These are phyloP conservation scores for Verruconis gallopava DNA, from an alignment of 2,329 filamentous ascomycete genomes.

Conservation along the genomic window DNA sequence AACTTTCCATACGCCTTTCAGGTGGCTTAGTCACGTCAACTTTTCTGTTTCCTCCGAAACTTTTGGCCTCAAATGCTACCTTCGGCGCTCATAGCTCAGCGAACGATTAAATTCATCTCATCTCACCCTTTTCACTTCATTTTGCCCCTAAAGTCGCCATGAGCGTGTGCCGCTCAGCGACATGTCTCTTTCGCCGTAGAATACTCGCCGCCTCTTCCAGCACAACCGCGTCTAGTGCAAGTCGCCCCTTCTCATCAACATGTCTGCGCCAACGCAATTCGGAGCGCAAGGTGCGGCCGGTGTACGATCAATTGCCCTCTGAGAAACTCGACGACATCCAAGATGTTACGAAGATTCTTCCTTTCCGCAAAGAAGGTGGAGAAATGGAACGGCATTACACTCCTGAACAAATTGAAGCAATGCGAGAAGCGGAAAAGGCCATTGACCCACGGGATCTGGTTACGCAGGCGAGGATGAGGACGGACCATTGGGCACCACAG, in stretches of 20 bases:
- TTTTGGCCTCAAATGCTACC: too few species aligned
- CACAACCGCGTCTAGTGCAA: not conserved
- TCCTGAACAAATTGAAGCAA: slow-evolving; percentile 64
- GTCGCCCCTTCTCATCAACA: slow-evolving; percentile 4
- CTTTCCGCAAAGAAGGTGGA: not conserved
- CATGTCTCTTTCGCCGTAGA: slow-evolving; percentile 24
- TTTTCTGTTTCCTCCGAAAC: too few species aligned
- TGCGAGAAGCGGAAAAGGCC: slow-evolving; percentile 67
- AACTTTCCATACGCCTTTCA: too few species aligned
- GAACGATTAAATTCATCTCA: slow-evolving; percentile 1
- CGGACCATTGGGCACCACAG: slow-evolving; percentile 56
- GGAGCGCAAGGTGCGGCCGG: not conserved
- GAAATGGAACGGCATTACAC: slow-evolving; percentile 65
- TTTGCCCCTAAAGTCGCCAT: slow-evolving; percentile 19
- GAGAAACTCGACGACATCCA: slow-evolving; percentile 5
- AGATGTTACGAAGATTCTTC: not conserved
- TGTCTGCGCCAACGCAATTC: not conserved
- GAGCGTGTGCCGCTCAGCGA: slow-evolving; percentile 29
- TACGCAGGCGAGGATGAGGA: slow-evolving; percentile 56
- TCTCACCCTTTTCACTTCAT: not conserved
- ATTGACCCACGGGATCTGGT: slow-evolving; percentile 64
- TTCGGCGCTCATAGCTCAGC: too few species aligned
- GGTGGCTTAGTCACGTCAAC: too few species aligned
- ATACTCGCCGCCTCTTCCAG: slow-evolving; percentile 8
- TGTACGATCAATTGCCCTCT: slow-evolving; percentile 3